Conservation (phyloP, 352 stramenopile species). For the Achlya hypogyna region DNA sequence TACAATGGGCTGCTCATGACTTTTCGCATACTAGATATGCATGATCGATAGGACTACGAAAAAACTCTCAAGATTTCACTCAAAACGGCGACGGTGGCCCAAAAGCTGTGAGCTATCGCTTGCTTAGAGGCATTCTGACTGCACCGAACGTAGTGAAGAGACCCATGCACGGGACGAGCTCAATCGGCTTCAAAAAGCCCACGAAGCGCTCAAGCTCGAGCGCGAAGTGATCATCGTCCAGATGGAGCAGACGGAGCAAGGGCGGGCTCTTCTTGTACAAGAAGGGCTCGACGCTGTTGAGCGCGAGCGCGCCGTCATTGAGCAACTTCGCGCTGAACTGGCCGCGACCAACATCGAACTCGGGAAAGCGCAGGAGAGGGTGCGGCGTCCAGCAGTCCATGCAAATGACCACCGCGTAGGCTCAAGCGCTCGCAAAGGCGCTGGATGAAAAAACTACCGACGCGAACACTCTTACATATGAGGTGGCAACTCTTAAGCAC, state of each 20-base stretch:
- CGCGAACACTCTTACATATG: neutral
- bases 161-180: neutral
- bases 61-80: neutral
- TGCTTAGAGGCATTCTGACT: neutral
- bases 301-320: neutral
- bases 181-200: neutral
- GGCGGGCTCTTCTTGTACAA: neutral
- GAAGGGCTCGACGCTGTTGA: slow-evolving; percentile 7
- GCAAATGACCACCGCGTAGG: neutral
- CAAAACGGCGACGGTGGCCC: slow-evolving; percentile 27
- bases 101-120: slow-evolving; percentile 23
- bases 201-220: neutral
- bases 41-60: slow-evolving; percentile 29
- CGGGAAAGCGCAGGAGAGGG: neutral
- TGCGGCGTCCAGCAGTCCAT: neutral
- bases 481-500: neutral
- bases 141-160: neutral
- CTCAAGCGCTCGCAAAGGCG: neutral
- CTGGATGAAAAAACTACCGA: slow-evolving; percentile 4
- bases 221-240: neutral
- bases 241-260: slow-evolving; percentile 12
- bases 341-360: neutral
- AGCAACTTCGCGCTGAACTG: neutral
- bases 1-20: slow-evolving; percentile 28
- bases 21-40: slow-evolving; percentile 1